Percentiles rank a stretch among this genome's conserved stretches.
These are phyloP conservation scores for Galeopsis tetrahit DNA, from an alignment of 257 asterid species.

Conservation along the genomic window DNA sequence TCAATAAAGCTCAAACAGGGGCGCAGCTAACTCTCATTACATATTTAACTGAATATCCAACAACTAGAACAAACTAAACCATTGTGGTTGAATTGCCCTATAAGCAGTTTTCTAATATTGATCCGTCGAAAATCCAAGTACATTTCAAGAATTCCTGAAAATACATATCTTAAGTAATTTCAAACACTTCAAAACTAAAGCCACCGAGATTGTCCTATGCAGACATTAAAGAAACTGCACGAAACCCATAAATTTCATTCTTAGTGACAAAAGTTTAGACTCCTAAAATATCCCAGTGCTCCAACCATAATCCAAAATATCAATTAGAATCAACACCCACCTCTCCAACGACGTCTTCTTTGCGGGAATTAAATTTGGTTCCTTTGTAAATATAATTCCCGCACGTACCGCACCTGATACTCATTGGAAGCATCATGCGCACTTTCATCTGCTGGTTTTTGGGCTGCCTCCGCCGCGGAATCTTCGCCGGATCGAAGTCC, in stretches of 20 bases:
- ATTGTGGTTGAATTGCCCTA: background rate
- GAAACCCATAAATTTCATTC: background rate
- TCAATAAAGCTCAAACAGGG: background rate
- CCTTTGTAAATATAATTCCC: conserved; percentile 87
- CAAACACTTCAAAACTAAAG: background rate
- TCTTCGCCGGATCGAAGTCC: conserved; percentile 91
- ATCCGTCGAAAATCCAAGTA: background rate
- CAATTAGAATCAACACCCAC: conserved; percentile 36
- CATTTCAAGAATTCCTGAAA: background rate
- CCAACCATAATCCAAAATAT: background rate
- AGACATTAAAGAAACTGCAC: conserved; percentile 9
- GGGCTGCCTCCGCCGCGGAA: conserved; percentile 82
- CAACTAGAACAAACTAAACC: background rate
- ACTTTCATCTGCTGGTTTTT: conserved; percentile 81
- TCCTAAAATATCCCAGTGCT: background rate
- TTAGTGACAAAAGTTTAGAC: background rate
- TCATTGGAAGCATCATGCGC: conserved; percentile 96
- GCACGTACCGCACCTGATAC: conserved; percentile 79
- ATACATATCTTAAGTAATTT: background rate
- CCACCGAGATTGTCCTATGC: background rate
- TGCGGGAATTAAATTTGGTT: conserved; percentile 85
- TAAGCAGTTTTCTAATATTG: background rate
- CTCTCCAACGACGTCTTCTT: conserved; percentile 84
- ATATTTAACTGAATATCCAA: background rate
- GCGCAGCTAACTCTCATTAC: background rate